Conservation (phyloP, 1,139 yeast species). For the Pichia sp. region DNA sequence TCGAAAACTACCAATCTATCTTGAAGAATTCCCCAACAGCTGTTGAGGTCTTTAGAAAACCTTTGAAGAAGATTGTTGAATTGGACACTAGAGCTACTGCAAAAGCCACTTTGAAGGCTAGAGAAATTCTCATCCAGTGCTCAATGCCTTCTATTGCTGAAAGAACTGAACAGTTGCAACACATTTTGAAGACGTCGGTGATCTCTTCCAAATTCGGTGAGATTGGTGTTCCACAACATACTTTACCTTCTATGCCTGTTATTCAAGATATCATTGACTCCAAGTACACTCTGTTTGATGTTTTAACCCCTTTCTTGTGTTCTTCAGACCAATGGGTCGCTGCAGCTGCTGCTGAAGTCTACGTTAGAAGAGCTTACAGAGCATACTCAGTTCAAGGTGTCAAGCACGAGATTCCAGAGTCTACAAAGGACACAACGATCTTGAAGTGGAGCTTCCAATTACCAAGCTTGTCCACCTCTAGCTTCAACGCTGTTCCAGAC, state of each 20-base stretch:
- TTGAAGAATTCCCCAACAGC: conserved; percentile 61
- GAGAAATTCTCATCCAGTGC: conserved; percentile 94
- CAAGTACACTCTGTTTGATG: conserved; percentile 93
- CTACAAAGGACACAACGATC: conserved; percentile 38
- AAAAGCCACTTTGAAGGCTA: conserved; percentile 92
- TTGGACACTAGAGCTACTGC: conserved; percentile 86
- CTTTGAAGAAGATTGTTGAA: conserved; percentile 76
- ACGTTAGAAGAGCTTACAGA: conserved; percentile 93
- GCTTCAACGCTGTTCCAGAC: conserved; percentile 61
- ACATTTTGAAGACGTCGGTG: conserved; percentile 86
- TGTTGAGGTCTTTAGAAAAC: conserved; percentile 64
- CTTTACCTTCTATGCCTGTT: conserved; percentile 75
- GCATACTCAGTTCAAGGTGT: conserved; percentile 87
- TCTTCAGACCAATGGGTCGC: conserved; percentile 85
- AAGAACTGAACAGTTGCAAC: conserved; percentile 95
- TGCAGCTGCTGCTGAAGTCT: conserved; percentile 94
- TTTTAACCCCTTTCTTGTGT: conserved; percentile 82
- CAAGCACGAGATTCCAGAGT: conserved; percentile 54
- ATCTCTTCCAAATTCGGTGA: conserved; percentile 88
- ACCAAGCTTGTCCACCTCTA: conserved; percentile 66
- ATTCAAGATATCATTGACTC: conserved; percentile 93
- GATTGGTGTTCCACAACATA: conserved; percentile 62
- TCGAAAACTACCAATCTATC: conserved; percentile 72
- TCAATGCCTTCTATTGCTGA: conserved; percentile 94
- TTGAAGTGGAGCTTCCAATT: conserved; percentile 89